Conservation (phyloP, 768 basidiomycete genomes). For the Pleurotus salmoneostramineus region DNA sequence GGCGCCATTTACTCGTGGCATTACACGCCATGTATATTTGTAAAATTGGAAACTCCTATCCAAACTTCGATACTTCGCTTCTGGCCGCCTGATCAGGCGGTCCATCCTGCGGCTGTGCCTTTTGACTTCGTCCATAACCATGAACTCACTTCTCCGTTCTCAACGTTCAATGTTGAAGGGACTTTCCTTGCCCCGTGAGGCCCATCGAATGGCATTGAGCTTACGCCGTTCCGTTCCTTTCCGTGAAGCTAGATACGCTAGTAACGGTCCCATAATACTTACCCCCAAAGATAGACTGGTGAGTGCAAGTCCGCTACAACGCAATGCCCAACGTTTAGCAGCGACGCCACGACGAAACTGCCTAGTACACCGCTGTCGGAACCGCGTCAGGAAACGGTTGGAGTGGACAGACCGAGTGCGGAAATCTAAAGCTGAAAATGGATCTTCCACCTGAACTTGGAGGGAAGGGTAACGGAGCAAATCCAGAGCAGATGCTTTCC, state of each 20-base stretch:
- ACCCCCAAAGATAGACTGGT: not conserved
- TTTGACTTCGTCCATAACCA: no score
- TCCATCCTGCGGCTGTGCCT: no score
- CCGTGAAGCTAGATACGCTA: not conserved
- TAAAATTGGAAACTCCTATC: no score
- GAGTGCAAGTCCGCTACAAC: not conserved
- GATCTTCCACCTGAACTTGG: constrained; percentile 54
- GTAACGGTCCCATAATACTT: not conserved
- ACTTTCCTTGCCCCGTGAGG: no score
- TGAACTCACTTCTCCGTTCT: no score
- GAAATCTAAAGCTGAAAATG: constrained; percentile 44
- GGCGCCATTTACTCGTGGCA: no score
- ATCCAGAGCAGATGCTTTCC: constrained; percentile 68
- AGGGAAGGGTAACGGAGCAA: constrained; percentile 57
- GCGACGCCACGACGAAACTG: not conserved
- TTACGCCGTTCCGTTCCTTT: no score
- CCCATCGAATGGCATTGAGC: no score
- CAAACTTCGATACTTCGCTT: no score
- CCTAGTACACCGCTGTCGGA: constrained; percentile 66
- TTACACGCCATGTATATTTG: no score
- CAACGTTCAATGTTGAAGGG: no score
- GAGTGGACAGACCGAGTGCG: constrained; percentile 49
- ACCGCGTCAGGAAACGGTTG: constrained; percentile 62
- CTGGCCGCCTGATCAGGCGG: no score
- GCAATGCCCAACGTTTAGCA: not conserved